Evolutionary conservation across 2,329 filamentous ascomycete genomes (phyloP), one percentile per base, ranked within the genome.

Genomic region (Colletotrichum nymphaeae): DNA sequence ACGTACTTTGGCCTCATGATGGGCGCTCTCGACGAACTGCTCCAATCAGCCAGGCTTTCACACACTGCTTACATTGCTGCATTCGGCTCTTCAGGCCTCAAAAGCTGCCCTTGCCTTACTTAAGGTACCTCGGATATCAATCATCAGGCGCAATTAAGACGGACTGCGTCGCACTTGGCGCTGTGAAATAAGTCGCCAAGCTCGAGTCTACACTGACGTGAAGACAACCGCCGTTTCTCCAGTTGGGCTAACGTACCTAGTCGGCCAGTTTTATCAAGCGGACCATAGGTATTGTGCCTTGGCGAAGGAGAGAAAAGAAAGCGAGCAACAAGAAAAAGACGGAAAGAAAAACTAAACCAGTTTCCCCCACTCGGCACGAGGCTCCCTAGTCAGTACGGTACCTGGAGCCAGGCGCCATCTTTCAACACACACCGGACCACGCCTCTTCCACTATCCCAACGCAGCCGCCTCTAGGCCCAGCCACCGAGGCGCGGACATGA

Each of bases 331-430:
- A n/a, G 56, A 24, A 26, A 52, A 7, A 57, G 37, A 42, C 37
- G 37, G 37, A 19, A 42, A 14, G 37, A 19, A 59, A 46, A 16
- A 32, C 12, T 55, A 42, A 35, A 30, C 37, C 52, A 30, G 32
- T 35, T 55, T 57, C 4, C 57, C 59, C 70, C 70, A 73, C 70
- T 60, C 49, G 42, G 42, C 66, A 73, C 70, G 70, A 73, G 70
- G 70, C 66, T 73, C 66, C 70, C 70, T 69, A 59, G 70, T 73
- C 70, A n/a, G 53, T 57, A 26, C 70, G 24, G 53, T 57, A 26
- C 53, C 32, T 63, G 14, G 55, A 59, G 57, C 52, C 58, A 69
- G 59, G 69, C 58, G 69, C 49, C 19, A 42, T 58, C 55, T 22
- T 16, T 8, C 35, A 37, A 63, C 24, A 52, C 30, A 42, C 65